A percentile compares a stretch with the other conserved stretches of the same genome.
Conservation (phyloP, 257 asterid species). For the Lithospermum erythrorhizon region DNA sequence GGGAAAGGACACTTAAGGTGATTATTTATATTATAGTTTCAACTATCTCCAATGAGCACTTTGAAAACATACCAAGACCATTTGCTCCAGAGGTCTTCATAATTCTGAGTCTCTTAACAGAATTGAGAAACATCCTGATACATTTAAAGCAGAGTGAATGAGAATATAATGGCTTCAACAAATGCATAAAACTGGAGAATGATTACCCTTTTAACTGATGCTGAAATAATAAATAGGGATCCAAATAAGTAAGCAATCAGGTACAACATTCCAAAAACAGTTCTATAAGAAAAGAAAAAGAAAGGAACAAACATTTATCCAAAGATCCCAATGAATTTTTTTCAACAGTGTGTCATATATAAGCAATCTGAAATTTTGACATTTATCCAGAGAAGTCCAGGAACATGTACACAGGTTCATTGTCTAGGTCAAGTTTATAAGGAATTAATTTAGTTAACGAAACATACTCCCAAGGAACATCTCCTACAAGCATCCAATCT, state of each 20-base stretch:
- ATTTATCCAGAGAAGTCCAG: background rate
- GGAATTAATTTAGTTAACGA: constrained; percentile 3
- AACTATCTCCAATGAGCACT: background rate
- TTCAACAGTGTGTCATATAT: no score
- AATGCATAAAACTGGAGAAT: background rate
- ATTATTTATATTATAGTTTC: background rate
- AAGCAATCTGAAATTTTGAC: no score
- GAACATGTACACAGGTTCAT: background rate
- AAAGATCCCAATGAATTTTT: no score
- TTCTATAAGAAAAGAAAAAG: no score
- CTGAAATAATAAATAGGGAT: background rate
- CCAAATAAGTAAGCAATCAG: no score
- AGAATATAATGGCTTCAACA: constrained; percentile 5
- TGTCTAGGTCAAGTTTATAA: background rate
- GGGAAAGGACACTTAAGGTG: background rate
- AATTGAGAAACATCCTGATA: constrained; percentile 64
- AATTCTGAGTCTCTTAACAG: constrained; percentile 71
- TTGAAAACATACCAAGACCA: constrained; percentile 45
- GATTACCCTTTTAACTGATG: background rate
- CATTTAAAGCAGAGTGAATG: constrained; percentile 11
- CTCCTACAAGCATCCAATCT: constrained; percentile 95
- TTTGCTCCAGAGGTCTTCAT: constrained; percentile 63
- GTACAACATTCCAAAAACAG: no score
- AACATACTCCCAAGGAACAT: constrained; percentile 89
- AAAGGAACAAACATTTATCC: no score